These are phyloP conservation scores for Tolypocladium guangdongense DNA, from an alignment of 2,329 filamentous ascomycete species.

Conservation along the genomic window DNA sequence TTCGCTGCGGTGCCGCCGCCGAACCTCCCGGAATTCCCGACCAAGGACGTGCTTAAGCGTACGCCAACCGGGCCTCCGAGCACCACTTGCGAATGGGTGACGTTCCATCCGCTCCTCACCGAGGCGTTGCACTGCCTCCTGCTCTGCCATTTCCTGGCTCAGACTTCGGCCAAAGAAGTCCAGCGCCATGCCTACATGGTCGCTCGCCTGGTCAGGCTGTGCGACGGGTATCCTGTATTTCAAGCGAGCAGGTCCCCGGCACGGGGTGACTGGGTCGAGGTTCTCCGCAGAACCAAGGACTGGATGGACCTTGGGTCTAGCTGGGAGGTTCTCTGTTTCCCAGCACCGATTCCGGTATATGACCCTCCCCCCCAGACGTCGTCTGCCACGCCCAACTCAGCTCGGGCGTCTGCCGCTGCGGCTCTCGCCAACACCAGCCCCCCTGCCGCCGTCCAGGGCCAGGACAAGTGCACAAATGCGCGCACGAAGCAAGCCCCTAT, in stretches of 20 bases:
- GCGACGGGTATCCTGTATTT: conserved; percentile 73
- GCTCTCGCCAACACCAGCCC: conserved; percentile 8
- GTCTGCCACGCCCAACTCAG: conserved; percentile 8
- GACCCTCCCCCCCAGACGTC: conserved; percentile 4
- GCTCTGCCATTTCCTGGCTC: conserved; percentile 66
- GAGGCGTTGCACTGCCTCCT: conserved; percentile 72
- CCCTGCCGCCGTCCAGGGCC: not conserved
- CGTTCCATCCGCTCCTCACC: conserved; percentile 70
- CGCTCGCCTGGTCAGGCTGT: conserved; percentile 60
- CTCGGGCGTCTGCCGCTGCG: conserved; percentile 7
- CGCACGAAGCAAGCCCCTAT: not conserved
- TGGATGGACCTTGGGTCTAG: conserved; percentile 54
- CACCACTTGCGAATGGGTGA: conserved; percentile 30
- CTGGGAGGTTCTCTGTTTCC: conserved; percentile 63
- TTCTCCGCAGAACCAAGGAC: conserved; percentile 55
- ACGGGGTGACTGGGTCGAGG: conserved; percentile 70
- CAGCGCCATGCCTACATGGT: conserved; percentile 74
- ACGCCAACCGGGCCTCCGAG: conserved; percentile 7
- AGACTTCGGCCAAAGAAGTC: conserved; percentile 68
- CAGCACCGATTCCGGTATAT: conserved; percentile 37
- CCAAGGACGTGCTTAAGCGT: conserved; percentile 23
- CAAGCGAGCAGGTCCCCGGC: conserved; percentile 60
- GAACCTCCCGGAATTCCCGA: conserved; percentile 57
- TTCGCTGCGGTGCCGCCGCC: conserved; percentile 58
- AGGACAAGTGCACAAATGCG: not conserved